These are phyloP conservation scores for Coprinellus micaceus DNA, from an alignment of 768 basidiomycete genomes.

Conservation along the genomic window DNA sequence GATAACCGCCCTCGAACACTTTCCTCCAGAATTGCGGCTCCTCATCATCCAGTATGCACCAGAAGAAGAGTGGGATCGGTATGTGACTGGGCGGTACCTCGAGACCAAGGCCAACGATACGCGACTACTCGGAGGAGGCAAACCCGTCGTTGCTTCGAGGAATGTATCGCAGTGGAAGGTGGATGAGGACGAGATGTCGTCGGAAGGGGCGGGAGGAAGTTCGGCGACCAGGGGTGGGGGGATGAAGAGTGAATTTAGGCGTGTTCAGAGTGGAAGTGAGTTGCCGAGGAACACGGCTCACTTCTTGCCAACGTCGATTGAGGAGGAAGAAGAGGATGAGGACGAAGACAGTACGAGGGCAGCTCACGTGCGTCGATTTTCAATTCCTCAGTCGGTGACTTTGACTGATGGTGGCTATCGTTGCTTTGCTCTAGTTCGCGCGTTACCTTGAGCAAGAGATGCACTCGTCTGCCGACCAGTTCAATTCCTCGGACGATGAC, in stretches of 20 bases:
- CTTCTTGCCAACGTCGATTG: conserved; percentile 35
- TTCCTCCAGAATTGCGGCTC: conserved; percentile 72
- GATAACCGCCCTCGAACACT: conserved; percentile 82
- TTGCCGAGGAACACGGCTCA: conserved; percentile 26
- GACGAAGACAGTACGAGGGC: conserved; percentile 39
- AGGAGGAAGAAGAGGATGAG: conserved; percentile 34
- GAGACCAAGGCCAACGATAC: conserved; percentile 85
- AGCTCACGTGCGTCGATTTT: conserved; percentile 36
- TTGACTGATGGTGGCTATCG: conserved; percentile 1
- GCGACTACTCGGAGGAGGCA: conserved; percentile 81
- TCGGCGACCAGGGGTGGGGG: conserved; percentile 15
- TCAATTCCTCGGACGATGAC: conserved; percentile 39
- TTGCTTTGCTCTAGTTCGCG: conserved; percentile 54
- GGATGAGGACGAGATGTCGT: conserved; percentile 54
- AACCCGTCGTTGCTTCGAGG: conserved; percentile 50
- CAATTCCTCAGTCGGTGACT: conserved; percentile 7
- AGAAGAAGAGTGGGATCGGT: conserved; percentile 81
- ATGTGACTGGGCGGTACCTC: conserved; percentile 78
- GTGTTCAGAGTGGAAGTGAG: conserved; percentile 18
- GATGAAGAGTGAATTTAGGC: conserved; percentile 13
- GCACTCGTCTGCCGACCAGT: conserved; percentile 51
- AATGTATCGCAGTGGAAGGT: conserved; percentile 55
- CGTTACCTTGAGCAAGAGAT: conserved; percentile 76
- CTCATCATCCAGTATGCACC: conserved; percentile 67
- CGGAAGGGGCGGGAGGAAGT: conserved; percentile 13